Conservation (phyloP, 2,329 filamentous ascomycete genomes). For the Colletotrichum sp. region DNA sequence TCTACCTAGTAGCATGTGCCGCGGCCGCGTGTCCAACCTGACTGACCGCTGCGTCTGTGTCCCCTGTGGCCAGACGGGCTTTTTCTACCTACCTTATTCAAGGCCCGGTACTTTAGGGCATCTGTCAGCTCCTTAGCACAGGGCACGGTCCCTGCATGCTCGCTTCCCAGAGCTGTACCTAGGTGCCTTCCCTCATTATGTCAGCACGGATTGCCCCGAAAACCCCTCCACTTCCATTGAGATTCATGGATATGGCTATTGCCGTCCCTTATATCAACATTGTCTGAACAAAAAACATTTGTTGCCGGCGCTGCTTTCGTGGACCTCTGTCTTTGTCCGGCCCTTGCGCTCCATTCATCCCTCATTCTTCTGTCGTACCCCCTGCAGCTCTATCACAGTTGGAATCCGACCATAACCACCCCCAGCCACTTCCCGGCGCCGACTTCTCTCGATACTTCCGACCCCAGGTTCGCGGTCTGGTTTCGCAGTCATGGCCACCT, state of each 20-base stretch:
- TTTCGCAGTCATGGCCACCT: slow-evolving; percentile 69
- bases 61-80: neutral
- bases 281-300: neutral
- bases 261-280: neutral
- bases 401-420: neutral
- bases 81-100: neutral
- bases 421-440: neutral
- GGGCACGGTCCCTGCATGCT: neutral
- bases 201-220: neutral
- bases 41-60: neutral
- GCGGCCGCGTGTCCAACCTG: neutral
- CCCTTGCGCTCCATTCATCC: neutral
- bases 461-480: neutral
- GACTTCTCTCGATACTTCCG: neutral
- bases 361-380: neutral
- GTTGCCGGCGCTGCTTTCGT: neutral
- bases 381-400: neutral
- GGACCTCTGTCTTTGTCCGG: neutral
- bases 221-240: neutral
- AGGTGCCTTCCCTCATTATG: neutral
- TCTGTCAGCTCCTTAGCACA: neutral
- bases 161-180: neutral
- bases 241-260: neutral
- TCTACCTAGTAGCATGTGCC: neutral
- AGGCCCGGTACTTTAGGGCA: neutral